These are phyloP conservation scores for Schizonepeta tenuifolia DNA, from an alignment of 257 asterid genomes.

Conservation along the genomic window DNA sequence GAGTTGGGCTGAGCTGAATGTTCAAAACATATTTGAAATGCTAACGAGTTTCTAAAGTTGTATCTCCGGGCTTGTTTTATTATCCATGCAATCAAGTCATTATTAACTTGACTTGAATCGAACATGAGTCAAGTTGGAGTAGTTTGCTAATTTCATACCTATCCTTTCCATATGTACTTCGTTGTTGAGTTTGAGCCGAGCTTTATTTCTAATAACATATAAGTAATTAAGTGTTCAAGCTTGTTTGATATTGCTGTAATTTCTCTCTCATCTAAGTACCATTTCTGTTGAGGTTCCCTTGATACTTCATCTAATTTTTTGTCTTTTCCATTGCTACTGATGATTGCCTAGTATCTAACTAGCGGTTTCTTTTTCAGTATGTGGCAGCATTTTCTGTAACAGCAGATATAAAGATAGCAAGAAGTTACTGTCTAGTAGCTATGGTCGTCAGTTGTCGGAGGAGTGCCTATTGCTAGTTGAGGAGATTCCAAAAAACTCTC, in stretches of 20 bases:
- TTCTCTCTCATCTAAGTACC: not conserved
- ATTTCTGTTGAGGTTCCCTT: not conserved
- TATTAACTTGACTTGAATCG: not conserved
- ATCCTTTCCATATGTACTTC: not conserved
- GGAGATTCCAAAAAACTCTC: not conserved
- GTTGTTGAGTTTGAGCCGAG: not conserved
- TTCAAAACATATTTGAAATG: not conserved
- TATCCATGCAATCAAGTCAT: not conserved
- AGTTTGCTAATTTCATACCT: not conserved
- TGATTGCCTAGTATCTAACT: not conserved
- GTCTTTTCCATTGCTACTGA: not conserved
- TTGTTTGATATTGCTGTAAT: too few species aligned
- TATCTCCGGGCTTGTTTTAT: too few species aligned
- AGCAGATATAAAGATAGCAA: constrained; percentile 24
- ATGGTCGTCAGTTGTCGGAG: not conserved
- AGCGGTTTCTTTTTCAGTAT: constrained; percentile 33
- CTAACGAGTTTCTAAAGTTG: not conserved
- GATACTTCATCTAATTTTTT: not conserved
- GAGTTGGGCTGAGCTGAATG: not conserved
- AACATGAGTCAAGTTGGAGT: not conserved
- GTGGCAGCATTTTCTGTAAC: constrained; percentile 21
- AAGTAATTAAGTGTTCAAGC: not conserved
- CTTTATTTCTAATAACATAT: not conserved
- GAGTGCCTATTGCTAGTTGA: not conserved
- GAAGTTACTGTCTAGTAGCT: not conserved